A percentile compares a stretch with the other conserved stretches of the same genome.
Conservation (phyloP, 495 filamentous ascomycete species). For the Pyrenula aspistea region DNA sequence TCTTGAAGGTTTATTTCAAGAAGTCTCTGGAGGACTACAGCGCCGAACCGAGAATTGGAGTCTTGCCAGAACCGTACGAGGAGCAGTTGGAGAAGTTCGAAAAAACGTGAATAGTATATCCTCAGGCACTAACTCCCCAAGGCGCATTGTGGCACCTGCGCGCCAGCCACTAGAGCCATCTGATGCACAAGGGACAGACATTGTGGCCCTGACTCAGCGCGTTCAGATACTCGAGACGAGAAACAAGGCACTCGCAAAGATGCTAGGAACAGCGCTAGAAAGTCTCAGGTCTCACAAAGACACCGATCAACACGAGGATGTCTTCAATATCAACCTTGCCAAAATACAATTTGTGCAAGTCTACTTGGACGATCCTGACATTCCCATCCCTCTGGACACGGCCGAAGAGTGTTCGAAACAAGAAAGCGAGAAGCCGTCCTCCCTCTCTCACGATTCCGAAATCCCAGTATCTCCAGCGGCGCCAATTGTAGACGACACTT, state of each 20-base stretch:
- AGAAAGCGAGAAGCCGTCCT: slow-evolving; percentile 1
- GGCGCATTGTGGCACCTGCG: slow-evolving; percentile 1
- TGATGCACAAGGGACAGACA: slow-evolving; percentile 9
- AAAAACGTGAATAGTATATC: slow-evolving; percentile 58
- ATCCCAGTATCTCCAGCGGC: slow-evolving; percentile 1
- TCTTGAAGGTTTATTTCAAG: slow-evolving; percentile 70
- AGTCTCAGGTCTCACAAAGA: slow-evolving; percentile 43
- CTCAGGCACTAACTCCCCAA: slow-evolving; percentile 21
- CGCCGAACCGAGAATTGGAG: slow-evolving; percentile 76
- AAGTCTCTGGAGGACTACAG: slow-evolving; percentile 74
- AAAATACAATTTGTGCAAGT: slow-evolving; percentile 70
- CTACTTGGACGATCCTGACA: slow-evolving; percentile 54
- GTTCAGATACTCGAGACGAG: slow-evolving; percentile 48
- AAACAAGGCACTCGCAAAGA: slow-evolving; percentile 58
- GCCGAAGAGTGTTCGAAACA: slow-evolving; percentile 5
- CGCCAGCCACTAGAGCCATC: slow-evolving; percentile 1
- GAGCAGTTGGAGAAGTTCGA: slow-evolving; percentile 74
- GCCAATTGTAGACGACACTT: slow-evolving; percentile 5
- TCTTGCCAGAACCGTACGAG: slow-evolving; percentile 79
- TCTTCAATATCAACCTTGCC: slow-evolving; percentile 52
- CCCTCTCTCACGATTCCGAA: slow-evolving; percentile 1
- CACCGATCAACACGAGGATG: slow-evolving; percentile 25
- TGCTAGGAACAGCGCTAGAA: slow-evolving; percentile 59
- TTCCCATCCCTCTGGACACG: slow-evolving; percentile 36
- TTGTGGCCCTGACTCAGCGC: slow-evolving; percentile 12